Evolutionary conservation across 345 rosid genomes (phyloP).

Genomic region (Syzygium aqueum): DNA sequence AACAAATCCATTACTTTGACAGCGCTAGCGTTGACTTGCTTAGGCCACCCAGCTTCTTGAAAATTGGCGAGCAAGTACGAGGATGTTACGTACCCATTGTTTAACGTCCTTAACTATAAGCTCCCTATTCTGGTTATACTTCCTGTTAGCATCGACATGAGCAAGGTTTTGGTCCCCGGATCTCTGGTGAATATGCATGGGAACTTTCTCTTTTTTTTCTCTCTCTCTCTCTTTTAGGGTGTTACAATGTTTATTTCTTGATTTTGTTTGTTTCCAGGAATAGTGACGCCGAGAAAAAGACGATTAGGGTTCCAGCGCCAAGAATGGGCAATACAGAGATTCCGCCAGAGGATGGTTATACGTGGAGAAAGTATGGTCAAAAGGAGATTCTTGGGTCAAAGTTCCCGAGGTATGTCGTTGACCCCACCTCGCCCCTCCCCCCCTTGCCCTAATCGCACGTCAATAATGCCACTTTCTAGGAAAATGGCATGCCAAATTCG

Average conservation of each 20-base stretch:
- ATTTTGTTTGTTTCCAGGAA: slow-evolving; percentile 13
- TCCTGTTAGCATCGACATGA: background rate
- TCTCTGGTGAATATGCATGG: background rate
- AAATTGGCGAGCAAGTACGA: background rate
- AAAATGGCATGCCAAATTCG: background rate
- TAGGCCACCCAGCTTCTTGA: background rate
- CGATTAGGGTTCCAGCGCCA: slow-evolving; percentile 39
- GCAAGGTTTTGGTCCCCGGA: background rate
- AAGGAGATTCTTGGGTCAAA: slow-evolving; percentile 70
- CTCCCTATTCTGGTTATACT: background rate
- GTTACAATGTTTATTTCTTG: background rate
- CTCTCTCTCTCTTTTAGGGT: background rate
- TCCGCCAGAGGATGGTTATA: slow-evolving; percentile 73
- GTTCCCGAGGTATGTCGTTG: slow-evolving; percentile 52
- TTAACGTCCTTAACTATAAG: background rate
- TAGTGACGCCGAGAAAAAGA: slow-evolving; percentile 23
- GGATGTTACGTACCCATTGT: background rate
- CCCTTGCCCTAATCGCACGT: background rate
- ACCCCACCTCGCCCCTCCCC: background rate
- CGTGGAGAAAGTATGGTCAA: slow-evolving; percentile 91
- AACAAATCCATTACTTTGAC: background rate
- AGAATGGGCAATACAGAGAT: slow-evolving; percentile 52
- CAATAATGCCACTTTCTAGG: background rate
- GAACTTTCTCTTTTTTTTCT: background rate
- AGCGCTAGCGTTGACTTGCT: background rate